A percentile compares a stretch with the other conserved stretches of the same genome.
These are phyloP conservation scores for Phytophthora pistaciae DNA, from an alignment of 352 stramenopile species.

Conservation along the genomic window DNA sequence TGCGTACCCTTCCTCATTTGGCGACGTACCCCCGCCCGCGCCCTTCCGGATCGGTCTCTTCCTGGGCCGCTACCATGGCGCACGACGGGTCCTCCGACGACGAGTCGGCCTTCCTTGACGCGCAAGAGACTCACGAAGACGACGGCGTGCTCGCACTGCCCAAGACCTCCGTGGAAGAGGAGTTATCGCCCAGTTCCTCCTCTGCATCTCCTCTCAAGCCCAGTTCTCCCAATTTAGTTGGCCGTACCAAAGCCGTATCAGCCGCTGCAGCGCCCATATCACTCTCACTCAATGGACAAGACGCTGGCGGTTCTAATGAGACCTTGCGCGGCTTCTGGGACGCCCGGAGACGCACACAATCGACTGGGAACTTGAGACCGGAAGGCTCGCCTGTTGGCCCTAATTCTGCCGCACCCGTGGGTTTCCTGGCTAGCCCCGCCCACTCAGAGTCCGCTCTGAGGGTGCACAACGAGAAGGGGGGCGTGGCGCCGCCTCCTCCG, in stretches of 20 bases:
- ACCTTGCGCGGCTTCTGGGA: conserved; percentile 14
- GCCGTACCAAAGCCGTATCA: conserved; percentile 29
- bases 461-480: conserved; percentile 13
- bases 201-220: not conserved
- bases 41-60: conserved; percentile 1
- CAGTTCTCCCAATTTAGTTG: conserved; percentile 10
- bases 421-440: conserved; percentile 21
- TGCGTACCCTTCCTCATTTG: not conserved
- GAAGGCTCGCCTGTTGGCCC: not conserved
- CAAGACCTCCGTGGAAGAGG: conserved; percentile 21
- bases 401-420: conserved; percentile 16
- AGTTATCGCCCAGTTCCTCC: conserved; percentile 33
- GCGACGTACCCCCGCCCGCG: not conserved
- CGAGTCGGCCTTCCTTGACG: conserved; percentile 20
- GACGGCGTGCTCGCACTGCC: not conserved
- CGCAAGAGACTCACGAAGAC: conserved; percentile 21
- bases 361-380: conserved; percentile 44
- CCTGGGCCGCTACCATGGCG: conserved; percentile 23
- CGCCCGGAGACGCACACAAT: conserved; percentile 65
- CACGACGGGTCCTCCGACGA: conserved; percentile 37
- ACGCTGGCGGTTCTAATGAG: conserved; percentile 11
- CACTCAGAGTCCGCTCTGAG: conserved; percentile 43
- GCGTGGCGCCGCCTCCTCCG: conserved; percentile 7
- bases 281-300: conserved; percentile 11
- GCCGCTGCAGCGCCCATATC: conserved; percentile 12